These are phyloP conservation scores for Lentinula detonsa DNA, from an alignment of 768 basidiomycete species.

Conservation along the genomic window DNA sequence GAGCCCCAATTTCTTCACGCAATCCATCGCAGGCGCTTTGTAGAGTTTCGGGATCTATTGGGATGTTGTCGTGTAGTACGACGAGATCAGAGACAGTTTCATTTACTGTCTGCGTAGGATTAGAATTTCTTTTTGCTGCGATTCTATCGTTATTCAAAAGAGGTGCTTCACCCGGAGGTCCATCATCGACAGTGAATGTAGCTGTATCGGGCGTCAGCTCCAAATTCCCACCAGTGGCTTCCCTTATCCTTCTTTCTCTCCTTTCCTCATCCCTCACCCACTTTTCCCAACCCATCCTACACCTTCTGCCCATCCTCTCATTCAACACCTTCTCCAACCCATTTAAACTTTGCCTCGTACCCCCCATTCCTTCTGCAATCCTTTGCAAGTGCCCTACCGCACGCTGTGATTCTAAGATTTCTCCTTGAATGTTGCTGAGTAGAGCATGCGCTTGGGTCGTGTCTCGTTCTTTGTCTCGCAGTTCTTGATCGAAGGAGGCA, in stretches of 20 bases:
- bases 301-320: conserved; percentile 74
- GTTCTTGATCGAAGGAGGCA: conserved; percentile 84
- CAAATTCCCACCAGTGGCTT: conserved; percentile 53
- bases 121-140: no score
- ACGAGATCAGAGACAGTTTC: conserved; percentile 66
- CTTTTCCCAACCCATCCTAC: conserved; percentile 86
- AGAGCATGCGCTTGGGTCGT: conserved; percentile 85
- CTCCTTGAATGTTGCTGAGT: conserved; percentile 79
- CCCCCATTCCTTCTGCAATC: conserved; percentile 61
- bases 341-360: conserved; percentile 51
- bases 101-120: conserved; percentile 19
- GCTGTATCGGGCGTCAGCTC: conserved; percentile 38
- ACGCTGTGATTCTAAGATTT: conserved; percentile 82
- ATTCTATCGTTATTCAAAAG: conserved; percentile 8
- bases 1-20: conserved; percentile 58
- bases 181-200: conserved; percentile 40
- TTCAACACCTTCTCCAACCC: conserved; percentile 62
- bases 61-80: conserved; percentile 49
- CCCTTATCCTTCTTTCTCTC: conserved; percentile 65
- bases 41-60: conserved; percentile 50
- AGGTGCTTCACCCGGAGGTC: conserved; percentile 13
- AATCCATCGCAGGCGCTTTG: conserved; percentile 52
- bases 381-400: conserved; percentile 62
- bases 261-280: conserved; percentile 85
- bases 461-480: conserved; percentile 88